Percentiles rank a stretch among this genome's conserved stretches.
Conservation (phyloP, 1,284 basidiomycete genomes). For the Melampsora larici-populina region DNA sequence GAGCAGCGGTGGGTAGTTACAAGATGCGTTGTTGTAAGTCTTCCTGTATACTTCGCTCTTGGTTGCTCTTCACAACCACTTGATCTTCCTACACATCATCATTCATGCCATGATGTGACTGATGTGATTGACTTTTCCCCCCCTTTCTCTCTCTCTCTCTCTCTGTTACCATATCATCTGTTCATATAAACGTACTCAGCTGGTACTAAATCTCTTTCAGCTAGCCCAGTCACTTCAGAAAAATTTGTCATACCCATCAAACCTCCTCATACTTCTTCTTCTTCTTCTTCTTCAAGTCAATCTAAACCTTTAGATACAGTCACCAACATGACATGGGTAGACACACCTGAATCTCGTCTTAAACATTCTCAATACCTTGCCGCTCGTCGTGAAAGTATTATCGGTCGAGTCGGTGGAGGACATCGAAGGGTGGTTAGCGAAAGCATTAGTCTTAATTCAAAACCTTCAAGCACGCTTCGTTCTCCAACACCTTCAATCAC, state of each 20-base stretch:
- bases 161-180: neutral
- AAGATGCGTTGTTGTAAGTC: neutral
- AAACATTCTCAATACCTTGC: slow-evolving; percentile 4
- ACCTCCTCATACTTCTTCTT: neutral
- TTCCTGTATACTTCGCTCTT: neutral
- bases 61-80: neutral
- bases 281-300: neutral
- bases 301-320: neutral
- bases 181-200: neutral
- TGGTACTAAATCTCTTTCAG: neutral
- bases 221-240: neutral
- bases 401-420: neutral
- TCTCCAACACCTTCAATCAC: neutral
- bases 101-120: neutral
- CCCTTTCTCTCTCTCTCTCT: neutral
- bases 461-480: neutral
- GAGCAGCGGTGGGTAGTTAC: slow-evolving; percentile 15
- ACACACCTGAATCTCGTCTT: neutral
- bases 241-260: neutral
- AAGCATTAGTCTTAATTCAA: too few relatives aligned
- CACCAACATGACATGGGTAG: neutral
- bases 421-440: slow-evolving; percentile 7
- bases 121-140: neutral
- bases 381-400: slow-evolving; percentile 14
- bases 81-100: neutral